phyloP scores from a whole-genome alignment of 306 rosid genomes.

The Vicia sativa region DNA sequence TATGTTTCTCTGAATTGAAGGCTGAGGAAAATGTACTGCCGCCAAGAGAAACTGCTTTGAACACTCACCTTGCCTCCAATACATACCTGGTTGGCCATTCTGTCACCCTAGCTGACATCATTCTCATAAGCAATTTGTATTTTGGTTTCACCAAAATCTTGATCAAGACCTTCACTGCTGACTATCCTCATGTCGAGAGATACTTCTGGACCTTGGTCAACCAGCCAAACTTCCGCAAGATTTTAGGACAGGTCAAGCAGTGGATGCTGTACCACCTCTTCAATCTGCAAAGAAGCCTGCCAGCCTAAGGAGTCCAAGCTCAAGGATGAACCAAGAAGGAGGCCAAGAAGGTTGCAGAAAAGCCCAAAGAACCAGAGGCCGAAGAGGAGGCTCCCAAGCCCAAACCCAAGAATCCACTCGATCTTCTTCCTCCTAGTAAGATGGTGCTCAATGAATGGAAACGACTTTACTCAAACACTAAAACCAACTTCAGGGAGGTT shows the following conservation, averaged over 20 bases:
- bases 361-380: conserved; percentile 50
- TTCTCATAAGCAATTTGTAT: conserved; percentile 53
- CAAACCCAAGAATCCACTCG: conserved; percentile 85
- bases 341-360: no score
- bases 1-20: no score
- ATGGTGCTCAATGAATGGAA: conserved; percentile 95
- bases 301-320: conserved; percentile 74
- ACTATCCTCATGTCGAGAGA: conserved; percentile 58
- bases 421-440: conserved; percentile 85
- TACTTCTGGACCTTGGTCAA: neutral
- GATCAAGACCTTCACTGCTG: conserved; percentile 71
- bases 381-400: conserved; percentile 92
- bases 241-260: conserved; percentile 74
- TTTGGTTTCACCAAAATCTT: conserved; percentile 48
- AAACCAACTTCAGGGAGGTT: conserved; percentile 93
- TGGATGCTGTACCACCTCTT: conserved; percentile 52
- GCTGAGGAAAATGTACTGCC: conserved; percentile 64
- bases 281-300: conserved; percentile 61
- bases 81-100: conserved; percentile 80
- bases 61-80: conserved; percentile 67
- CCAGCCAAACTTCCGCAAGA: conserved; percentile 39
- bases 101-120: conserved; percentile 81
- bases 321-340: conserved; percentile 58
- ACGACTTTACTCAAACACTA: conserved; percentile 87
- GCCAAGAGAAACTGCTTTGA: conserved; percentile 69